Evolutionary conservation across 139 green algal genomes (phyloP).

Genomic region (Pseudopediastrum boryanum): DNA sequence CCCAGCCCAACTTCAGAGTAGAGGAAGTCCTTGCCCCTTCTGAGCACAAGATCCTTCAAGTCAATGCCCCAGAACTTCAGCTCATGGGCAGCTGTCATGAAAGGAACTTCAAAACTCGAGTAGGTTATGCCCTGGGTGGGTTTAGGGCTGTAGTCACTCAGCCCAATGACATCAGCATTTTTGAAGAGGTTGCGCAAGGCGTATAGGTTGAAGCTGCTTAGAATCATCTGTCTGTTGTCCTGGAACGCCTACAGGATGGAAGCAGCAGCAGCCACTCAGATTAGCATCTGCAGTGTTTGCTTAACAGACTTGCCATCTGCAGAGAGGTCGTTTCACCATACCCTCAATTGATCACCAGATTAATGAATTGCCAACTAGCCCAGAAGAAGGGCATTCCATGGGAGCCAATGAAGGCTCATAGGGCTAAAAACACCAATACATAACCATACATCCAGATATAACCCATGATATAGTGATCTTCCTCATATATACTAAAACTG

Average conservation of each 20-base stretch:
- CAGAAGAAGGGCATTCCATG: no score
- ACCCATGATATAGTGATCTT: no score
- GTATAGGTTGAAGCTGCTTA: neutral
- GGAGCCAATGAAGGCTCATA: no score
- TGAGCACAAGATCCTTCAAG: slow-evolving; percentile 7
- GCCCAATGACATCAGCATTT: slow-evolving; percentile 9
- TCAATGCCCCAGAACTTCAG: slow-evolving; percentile 22
- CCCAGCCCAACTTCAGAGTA: slow-evolving; percentile 33
- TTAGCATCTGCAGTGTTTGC: no score
- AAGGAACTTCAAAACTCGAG: slow-evolving; percentile 24
- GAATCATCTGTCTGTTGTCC: neutral
- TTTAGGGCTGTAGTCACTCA: slow-evolving; percentile 36
- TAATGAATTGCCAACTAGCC: no score
- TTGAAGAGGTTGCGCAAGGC: slow-evolving; percentile 7
- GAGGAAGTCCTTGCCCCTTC: slow-evolving; percentile 22
- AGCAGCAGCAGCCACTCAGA: slow-evolving; percentile 7
- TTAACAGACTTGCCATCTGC: no score
- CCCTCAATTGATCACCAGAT: no score
- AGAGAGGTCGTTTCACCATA: no score
- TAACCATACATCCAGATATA: no score
- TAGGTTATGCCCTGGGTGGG: neutral
- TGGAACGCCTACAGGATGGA: neutral
- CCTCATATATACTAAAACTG: no score
- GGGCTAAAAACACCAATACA: no score
- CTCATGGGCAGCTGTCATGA: slow-evolving; percentile 28